These are phyloP conservation scores for Sphagnum fallax DNA, from an alignment of 228 moss, liverwort and hornwort genomes.

Conservation along the genomic window DNA sequence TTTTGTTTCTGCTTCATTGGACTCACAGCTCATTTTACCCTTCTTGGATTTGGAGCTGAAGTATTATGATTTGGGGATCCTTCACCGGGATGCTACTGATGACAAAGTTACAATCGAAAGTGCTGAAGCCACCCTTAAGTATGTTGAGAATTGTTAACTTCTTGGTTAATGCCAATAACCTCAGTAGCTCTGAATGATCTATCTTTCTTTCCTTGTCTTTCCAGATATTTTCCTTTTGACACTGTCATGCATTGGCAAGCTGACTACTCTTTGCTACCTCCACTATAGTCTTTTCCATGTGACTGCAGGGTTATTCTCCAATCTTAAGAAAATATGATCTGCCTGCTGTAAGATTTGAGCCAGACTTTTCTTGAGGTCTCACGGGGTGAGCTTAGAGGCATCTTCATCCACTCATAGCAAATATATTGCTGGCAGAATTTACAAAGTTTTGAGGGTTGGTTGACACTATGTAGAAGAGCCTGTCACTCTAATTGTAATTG, in stretches of 20 bases:
- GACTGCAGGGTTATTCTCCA: too few species aligned
- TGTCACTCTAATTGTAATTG: too few species aligned
- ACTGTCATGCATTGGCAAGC: background rate
- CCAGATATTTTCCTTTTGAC: background rate
- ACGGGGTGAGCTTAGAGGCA: too few species aligned
- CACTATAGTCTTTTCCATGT: too few species aligned
- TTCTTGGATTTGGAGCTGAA: slow-evolving; percentile 81
- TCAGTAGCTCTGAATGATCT: background rate
- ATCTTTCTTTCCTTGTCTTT: background rate
- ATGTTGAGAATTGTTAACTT: slow-evolving; percentile 5
- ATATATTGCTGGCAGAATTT: too few species aligned
- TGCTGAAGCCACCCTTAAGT: slow-evolving; percentile 91
- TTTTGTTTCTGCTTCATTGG: background rate
- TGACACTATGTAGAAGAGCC: too few species aligned
- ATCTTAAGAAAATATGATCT: too few species aligned
- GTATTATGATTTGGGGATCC: slow-evolving; percentile 86
- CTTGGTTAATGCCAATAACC: background rate
- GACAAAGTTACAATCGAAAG: slow-evolving; percentile 90
- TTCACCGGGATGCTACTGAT: slow-evolving; percentile 75
- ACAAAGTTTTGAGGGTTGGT: too few species aligned
- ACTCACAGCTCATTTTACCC: slow-evolving; percentile 70
- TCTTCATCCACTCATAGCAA: too few species aligned
- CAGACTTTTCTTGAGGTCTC: too few species aligned
- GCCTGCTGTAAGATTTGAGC: too few species aligned
- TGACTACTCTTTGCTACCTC: background rate